Conservation (phyloP, 805 yeast genomes). For the Candida easanensis region DNA sequence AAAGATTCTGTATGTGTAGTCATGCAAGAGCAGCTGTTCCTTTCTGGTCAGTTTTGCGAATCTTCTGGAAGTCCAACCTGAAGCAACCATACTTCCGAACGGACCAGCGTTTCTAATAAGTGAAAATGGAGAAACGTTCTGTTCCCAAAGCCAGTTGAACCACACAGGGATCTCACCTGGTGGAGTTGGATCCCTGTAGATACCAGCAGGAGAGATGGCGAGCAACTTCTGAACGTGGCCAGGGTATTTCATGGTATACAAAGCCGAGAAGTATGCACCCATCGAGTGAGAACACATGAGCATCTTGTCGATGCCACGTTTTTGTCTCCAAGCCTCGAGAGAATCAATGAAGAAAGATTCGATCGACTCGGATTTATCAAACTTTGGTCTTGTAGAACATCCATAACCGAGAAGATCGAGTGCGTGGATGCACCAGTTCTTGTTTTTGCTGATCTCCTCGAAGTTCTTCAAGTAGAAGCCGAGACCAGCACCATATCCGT, state of each 20-base stretch:
- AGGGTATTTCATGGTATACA: constrained; percentile 63
- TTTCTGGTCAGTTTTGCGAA: constrained; percentile 54
- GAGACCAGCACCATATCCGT: constrained; percentile 94
- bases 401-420: constrained; percentile 92
- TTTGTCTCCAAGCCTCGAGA: constrained; percentile 57
- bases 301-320: constrained; percentile 46
- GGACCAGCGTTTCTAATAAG: constrained; percentile 77
- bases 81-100: constrained; percentile 77
- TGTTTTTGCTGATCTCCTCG: constrained; percentile 42
- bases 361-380: constrained; percentile 34
- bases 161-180: constrained; percentile 62
- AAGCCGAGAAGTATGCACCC: constrained; percentile 81
- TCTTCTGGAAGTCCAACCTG: constrained; percentile 86
- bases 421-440: constrained; percentile 75
- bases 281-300: constrained; percentile 81
- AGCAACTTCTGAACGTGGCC: constrained; percentile 61
- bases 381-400: constrained; percentile 76
- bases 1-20: constrained; percentile 81
- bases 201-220: constrained; percentile 91
- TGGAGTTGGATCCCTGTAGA: constrained; percentile 46
- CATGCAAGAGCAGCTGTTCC: constrained; percentile 59
- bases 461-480: constrained; percentile 82
- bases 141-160: constrained; percentile 82
- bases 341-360: constrained; percentile 49
- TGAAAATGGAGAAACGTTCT: constrained; percentile 80